These are phyloP conservation scores for Trametopsis cervina DNA, from an alignment of 768 basidiomycete species.

Conservation along the genomic window DNA sequence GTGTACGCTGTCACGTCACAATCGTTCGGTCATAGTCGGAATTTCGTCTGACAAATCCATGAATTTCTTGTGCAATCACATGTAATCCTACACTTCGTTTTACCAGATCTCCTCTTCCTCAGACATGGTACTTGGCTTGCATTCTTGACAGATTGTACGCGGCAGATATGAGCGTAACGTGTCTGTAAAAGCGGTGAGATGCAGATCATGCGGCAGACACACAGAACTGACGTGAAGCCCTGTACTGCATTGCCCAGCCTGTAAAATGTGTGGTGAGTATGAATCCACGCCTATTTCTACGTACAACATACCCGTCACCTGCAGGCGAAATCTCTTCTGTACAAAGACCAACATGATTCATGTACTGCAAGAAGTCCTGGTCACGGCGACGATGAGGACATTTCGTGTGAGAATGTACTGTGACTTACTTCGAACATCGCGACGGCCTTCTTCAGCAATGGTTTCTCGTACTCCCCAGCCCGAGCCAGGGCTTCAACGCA, in stretches of 20 bases:
- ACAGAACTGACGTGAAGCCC: constrained; percentile 67
- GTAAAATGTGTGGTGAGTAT: not conserved
- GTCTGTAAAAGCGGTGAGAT: constrained; percentile 32
- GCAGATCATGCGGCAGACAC: not conserved
- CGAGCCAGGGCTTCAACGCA: constrained; percentile 86
- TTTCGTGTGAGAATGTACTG: not conserved
- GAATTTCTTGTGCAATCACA: no score
- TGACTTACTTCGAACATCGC: constrained; percentile 81
- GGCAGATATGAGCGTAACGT: constrained; percentile 80
- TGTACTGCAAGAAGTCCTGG: constrained; percentile 73
- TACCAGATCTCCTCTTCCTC: not conserved
- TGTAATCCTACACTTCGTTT: no score
- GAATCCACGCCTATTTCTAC: constrained; percentile 5
- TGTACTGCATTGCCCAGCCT: constrained; percentile 86
- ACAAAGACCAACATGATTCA: constrained; percentile 84
- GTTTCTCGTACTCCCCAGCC: constrained; percentile 70
- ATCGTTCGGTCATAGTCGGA: not conserved
- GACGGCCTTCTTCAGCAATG: constrained; percentile 60
- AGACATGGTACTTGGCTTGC: constrained; percentile 12
- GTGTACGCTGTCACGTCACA: constrained; percentile 6
- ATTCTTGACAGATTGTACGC: constrained; percentile 80
- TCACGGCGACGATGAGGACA: not conserved
- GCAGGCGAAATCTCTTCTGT: constrained; percentile 82
- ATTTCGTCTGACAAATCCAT: not conserved
- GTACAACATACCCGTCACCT: constrained; percentile 64